Base-by-base conservation (phyloP, 371 early-diverging fungal genomes). In the Circinella minor region DNA sequence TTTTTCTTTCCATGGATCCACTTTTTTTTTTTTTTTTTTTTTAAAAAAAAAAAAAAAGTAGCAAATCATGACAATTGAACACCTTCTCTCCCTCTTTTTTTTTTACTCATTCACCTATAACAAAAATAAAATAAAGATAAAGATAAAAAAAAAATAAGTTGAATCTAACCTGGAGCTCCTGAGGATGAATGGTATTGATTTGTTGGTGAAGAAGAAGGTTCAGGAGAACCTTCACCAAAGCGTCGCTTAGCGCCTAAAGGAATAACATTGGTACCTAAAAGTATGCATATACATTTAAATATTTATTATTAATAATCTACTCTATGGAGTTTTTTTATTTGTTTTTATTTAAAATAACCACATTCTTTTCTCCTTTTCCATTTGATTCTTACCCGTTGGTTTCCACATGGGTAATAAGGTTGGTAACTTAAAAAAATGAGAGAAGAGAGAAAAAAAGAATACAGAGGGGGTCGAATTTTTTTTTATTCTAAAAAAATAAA, bases 191-290 rank as follows among this genome's bases (percentile, higher is more conserved):
- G 51, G 51, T 51, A 51, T 51, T 2, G 14, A 51, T n/a, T 15
- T 51, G 51, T 51, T 51, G 51, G 17, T 15, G 51, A 51, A 51
- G 51, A 51, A 51, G 51, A n/a, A n/a, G 38, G 60, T 37, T 70
- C 67, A 47, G 74, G 68, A 20, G 70, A 68, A 51, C 59, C 68
- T 17, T 67, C 75, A 62, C 69, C 77, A 27, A 73, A 65, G 63
- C 77, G 76, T 66, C 83, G 73, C 67, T 80, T 78, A 20, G 63
- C 71, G 48, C 86, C 84, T 62, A 82, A 66, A 48, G 86, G 83
- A 61, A 81, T 74, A 14, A 81, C 79, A 55, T 85, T 85, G 49
- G 83, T 80, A 57, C 85, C 84, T 84, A 66, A 17, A 39, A 37
- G 1, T 27, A 27, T 27, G 27, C 27, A 27, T 27, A 27, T 27